These are phyloP conservation scores for Fusarium odoratissimum DNA, from an alignment of 2,329 filamentous ascomycete genomes.

Conservation along the genomic window DNA sequence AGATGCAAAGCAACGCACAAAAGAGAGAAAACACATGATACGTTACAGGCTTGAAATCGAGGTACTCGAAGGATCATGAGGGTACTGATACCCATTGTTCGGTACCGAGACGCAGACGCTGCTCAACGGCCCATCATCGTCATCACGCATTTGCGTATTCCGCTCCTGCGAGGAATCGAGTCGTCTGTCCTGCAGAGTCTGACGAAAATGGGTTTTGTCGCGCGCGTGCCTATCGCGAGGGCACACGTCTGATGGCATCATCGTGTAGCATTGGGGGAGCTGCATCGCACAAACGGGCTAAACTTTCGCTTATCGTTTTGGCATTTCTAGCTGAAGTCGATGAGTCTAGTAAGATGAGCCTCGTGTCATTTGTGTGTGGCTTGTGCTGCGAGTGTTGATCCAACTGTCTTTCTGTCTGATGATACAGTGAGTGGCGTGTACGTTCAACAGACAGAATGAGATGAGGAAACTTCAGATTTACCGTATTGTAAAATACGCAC, in stretches of 20 bases:
- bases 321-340: slow-evolving; percentile 16
- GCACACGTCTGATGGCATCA: slow-evolving; percentile 38
- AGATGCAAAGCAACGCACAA: slow-evolving; percentile 5
- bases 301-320: slow-evolving; percentile 34
- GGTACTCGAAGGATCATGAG: slow-evolving; percentile 22
- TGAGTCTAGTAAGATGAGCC: slow-evolving; percentile 10
- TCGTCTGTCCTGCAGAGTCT: slow-evolving; percentile 22
- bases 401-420: background rate
- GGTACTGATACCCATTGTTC: slow-evolving; percentile 39
- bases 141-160: slow-evolving; percentile 38
- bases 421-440: background rate
- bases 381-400: background rate
- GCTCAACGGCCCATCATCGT: slow-evolving; percentile 32
- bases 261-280: slow-evolving; percentile 27
- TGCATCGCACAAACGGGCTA: slow-evolving; percentile 4
- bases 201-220: slow-evolving; percentile 17
- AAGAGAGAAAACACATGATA: slow-evolving; percentile 13
- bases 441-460: background rate
- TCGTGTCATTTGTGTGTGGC: background rate
- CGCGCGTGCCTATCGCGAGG: slow-evolving; percentile 28
- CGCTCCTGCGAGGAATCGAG: slow-evolving; percentile 15
- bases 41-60: slow-evolving; percentile 2
- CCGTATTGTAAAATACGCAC: background rate
- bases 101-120: slow-evolving; percentile 38
- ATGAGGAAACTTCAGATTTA: background rate